Base-by-base conservation (phyloP, 176 grass and related monocot genomes). In the Phoenix roebelenii region DNA sequence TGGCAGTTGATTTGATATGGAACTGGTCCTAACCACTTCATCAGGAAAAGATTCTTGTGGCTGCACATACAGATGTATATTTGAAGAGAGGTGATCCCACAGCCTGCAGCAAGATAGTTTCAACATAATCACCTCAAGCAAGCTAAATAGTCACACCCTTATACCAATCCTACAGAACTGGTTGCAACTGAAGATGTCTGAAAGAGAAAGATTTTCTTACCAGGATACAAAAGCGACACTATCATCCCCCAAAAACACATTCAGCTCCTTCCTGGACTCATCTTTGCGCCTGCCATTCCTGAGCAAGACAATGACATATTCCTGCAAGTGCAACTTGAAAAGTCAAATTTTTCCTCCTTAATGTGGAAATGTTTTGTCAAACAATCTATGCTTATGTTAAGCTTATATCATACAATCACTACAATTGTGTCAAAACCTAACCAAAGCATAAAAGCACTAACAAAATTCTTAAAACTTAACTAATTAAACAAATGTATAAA, bases 51-150 rank as follows among this genome's bases (percentile, higher is more conserved):
- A 44, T 55, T 65, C 66, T 67, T 87, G 77, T 16, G 75, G 55
- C 14, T 98, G 78, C 18, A 85, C 78, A 73, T 98, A 98, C 16
- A 89, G 79, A 51, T 83, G 76, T 52, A 89, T 35, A 66, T 85
- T 92, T 51, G 82, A 83, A 25, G 94, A 98, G 1, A 98, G 84
- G 69, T 98, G 87, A 72, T 86, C 94, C 94, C 94, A 98, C 44
- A 98, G 80, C 94, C 92, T 97, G 68, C 58, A 80, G 16, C 16
- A 66, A 14, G 25, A 59, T 49, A 63, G 12, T 52, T 61, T 63
- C 2, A 44, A 44, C 35, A 44, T 14, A 44, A 14, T 39, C 7
- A 44, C 35, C 35, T 44, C 9, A 10, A 44, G 10, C 9, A 44
- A 44, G 9, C 35, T 44, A 44, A 44, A 14, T 3, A 12, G 0